Base-by-base conservation (phyloP, 2,329 filamentous ascomycete genomes). In the Exserohilum rostratum region DNA sequence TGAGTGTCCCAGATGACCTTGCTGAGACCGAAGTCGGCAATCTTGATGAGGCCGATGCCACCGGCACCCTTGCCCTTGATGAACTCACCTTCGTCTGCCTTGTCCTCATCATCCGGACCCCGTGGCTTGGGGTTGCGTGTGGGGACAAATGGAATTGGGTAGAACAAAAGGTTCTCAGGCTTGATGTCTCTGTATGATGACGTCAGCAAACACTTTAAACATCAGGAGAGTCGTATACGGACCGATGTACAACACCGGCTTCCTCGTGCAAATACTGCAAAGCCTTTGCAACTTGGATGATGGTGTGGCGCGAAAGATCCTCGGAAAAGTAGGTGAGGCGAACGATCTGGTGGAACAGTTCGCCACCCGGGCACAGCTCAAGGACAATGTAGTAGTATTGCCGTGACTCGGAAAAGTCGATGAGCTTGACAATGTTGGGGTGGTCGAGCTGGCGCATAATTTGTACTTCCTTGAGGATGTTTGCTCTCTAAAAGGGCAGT, bases 351-450 rank as follows among this genome's bases (percentile, higher is more conserved):
- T 99, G 95, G 82, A 99, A 99, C 10, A 99, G 82, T 78, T 99
- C 95, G 71, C 95, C 95, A 55, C 95, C 95, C 0, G 93, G 92
- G 53, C 93, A 96, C 38, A 98, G 84, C 77, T 99, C 95, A 35
- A 99, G 86, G 38, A 99, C 87, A 66, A 99, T 97, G 79, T 96
- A 99, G 78, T 98, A 98, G 75, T 97, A 97, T 75, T 98, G 92
- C 54, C 85, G 85, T 1, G 93, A 96, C 77, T 99, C 95, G 60
- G 90, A 90, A 72, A 98, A 98, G 69, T 96, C 91, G 68, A 98
- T 84, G 53, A 99, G 85, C 73, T 91, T 93, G 76, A 97, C 87
- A 57, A 99, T 95, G 73, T 98, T 98, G 58, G 93, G 93, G 66
- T 99, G 95, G 63, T 98, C 92, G 43, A 99, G 83, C 70, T 96